Evolutionary conservation across 805 yeast species (phyloP).

Genomic region (Hagleromyces aurorensis): DNA sequence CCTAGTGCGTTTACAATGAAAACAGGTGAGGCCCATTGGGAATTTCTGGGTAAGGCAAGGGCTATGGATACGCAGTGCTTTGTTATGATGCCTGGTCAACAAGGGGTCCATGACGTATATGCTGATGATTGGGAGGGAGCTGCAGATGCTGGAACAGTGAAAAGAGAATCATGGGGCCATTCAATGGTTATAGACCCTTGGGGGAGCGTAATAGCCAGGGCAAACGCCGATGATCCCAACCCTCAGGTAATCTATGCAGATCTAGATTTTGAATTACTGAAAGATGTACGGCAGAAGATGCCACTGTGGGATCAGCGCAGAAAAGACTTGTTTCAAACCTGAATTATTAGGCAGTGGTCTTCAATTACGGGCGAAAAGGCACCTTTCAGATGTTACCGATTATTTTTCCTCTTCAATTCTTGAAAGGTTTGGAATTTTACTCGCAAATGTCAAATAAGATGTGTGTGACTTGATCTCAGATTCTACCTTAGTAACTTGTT

Average conservation of each 20-base stretch:
- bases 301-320: conserved; percentile 73
- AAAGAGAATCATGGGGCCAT: conserved; percentile 78
- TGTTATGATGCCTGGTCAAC: conserved; percentile 85
- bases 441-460: conserved; percentile 87
- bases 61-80: conserved; percentile 86
- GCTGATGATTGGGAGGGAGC: conserved; percentile 32
- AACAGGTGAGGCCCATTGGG: conserved; percentile 93
- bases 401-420: conserved; percentile 12
- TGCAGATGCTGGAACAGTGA: conserved; percentile 9
- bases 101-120: conserved; percentile 60
- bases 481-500: conserved; percentile 75
- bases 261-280: conserved; percentile 45
- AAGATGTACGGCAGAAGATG: conserved; percentile 55
- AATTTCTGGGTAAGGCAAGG: conserved; percentile 64
- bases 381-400: conserved; percentile 6
- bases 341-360: conserved; percentile 15
- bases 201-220: conserved; percentile 67
- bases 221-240: conserved; percentile 36
- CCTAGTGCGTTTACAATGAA: conserved; percentile 92
- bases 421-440: conserved; percentile 29
- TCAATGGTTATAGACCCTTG: conserved; percentile 85
- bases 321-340: conserved; percentile 41
- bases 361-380: conserved; percentile 2
- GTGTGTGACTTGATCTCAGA: conserved; percentile 88
- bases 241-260: conserved; percentile 55